Evolutionary conservation across 371 early-diverging fungal genomes (phyloP), one percentile per base, ranked within the genome.

Genomic region (Saksenaea vasiformis): DNA sequence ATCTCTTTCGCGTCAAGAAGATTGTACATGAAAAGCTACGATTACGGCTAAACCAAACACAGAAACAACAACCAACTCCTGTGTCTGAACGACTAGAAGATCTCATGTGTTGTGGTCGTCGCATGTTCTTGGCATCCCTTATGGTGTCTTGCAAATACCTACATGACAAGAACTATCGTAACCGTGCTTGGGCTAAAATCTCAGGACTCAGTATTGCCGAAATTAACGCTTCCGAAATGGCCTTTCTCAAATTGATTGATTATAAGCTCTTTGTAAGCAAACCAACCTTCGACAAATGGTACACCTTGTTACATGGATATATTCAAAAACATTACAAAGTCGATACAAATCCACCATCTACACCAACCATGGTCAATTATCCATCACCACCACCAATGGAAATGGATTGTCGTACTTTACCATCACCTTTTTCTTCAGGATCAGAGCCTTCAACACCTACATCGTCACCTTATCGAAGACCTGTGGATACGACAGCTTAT

Each of bases 141-240:
- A 87, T 90, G 69, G 76, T 83, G 38, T 87, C 91, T 5, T 86
- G 88, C 43, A 91, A 91, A 65, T 91, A 89, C 53, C 76, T 90
- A 39, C 81, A 83, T 55, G 91, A 91, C 66, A 84, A 85, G 65
- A 85, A 90, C 56, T 90, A 88, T 60, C 78, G 86, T 34, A 91
- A 89, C 80, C 80, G 78, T 54, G 87, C 89, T 8, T 91, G 91
- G 91, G 79, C 87, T 64, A 84, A 85, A 72, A 85, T 91, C 38
- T 85, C 92, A 15, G 81, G 84, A 43, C 81, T 91, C 19, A 75
- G 83, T 11, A 73, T 89, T 4, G 36, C 74, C 3, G 89, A 93
- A 79, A 84, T 93, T 69, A 86, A 86, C 69, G 82, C 83, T 34
- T 83, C 90, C 60, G 91, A 91, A 78, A 64, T 82, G n/a, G 83